phyloP scores from a whole-genome alignment of 2,329 filamentous ascomycete genomes.

The Aspergillus ustus region DNA sequence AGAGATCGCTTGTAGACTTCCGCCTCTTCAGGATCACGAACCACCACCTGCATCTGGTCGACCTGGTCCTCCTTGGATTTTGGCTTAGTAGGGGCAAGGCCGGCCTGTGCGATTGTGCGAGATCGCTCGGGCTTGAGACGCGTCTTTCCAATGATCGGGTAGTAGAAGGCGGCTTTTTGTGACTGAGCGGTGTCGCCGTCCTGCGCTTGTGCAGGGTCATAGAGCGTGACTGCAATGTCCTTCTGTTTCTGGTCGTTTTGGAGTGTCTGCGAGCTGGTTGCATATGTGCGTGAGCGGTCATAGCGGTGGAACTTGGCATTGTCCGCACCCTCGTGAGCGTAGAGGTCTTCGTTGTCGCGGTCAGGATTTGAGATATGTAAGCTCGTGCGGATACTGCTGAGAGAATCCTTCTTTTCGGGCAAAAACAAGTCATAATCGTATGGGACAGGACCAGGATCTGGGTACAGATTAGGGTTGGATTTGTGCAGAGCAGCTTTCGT shows the following conservation, averaged over 20 bases:
- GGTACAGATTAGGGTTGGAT: conserved; percentile 54
- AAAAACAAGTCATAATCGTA: conserved; percentile 66
- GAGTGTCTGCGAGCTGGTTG: conserved; percentile 59
- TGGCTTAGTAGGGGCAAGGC: conserved; percentile 43
- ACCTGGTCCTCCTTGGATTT: conserved; percentile 53
- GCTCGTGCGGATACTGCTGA: conserved; percentile 59
- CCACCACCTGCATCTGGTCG: conserved; percentile 57
- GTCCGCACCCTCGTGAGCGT: conserved; percentile 51
- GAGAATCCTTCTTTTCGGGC: conserved; percentile 53
- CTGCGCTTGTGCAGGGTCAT: conserved; percentile 51
- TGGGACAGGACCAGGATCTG: conserved; percentile 57
- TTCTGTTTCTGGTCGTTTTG: conserved; percentile 58
- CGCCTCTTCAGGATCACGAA: conserved; percentile 55
- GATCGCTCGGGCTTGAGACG: conserved; percentile 57
- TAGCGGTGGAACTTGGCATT: conserved; percentile 56
- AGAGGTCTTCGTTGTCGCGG: conserved; percentile 57
- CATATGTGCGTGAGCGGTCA: conserved; percentile 64
- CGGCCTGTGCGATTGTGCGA: conserved; percentile 49
- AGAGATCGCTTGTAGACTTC: conserved; percentile 54
- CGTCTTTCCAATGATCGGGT: conserved; percentile 63
- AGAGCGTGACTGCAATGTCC: conserved; percentile 63
- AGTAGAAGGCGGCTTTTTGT: conserved; percentile 64
- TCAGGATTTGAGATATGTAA: conserved; percentile 59
- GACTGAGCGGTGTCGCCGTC: conserved; percentile 31
- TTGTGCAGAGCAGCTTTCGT: conserved; percentile 54